phyloP scores from a whole-genome alignment of 148 eudicot genomes.

The Rhododendron ovatum region DNA sequence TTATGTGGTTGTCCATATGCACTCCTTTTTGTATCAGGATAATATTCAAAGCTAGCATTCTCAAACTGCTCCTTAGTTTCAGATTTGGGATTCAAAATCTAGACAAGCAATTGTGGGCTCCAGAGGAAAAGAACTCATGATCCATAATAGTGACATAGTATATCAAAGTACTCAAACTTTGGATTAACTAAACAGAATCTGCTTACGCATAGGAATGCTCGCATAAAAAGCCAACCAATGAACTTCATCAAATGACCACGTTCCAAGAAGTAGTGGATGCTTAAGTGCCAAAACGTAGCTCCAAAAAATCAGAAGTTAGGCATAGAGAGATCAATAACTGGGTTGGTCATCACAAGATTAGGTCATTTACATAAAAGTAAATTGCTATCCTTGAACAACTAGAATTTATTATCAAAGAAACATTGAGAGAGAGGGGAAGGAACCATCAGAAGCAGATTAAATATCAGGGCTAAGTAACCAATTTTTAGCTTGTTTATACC shows the following conservation, averaged over 20 bases:
- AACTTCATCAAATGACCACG: not conserved
- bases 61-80: not conserved
- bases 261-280: not conserved
- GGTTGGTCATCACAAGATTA: not conserved
- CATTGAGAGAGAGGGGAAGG: not conserved
- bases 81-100: not conserved
- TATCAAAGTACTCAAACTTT: not conserved
- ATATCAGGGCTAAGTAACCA: not conserved
- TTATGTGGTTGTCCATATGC: not conserved
- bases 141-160: not conserved
- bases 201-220: not conserved
- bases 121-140: not conserved
- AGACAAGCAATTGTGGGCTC: not conserved
- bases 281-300: not conserved
- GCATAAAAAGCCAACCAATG: not conserved
- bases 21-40: not conserved
- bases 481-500: constrained; percentile 28
- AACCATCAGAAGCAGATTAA: not conserved
- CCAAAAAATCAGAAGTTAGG: not conserved
- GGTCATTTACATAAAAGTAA: not conserved
- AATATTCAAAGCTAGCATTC: not conserved
- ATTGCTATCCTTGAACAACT: not conserved
- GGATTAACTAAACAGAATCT: not conserved
- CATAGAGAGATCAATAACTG: not conserved
- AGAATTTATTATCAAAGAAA: not conserved